Conservation (phyloP, 208 protist genomes). For the Acanthamoeba castellanii region DNA sequence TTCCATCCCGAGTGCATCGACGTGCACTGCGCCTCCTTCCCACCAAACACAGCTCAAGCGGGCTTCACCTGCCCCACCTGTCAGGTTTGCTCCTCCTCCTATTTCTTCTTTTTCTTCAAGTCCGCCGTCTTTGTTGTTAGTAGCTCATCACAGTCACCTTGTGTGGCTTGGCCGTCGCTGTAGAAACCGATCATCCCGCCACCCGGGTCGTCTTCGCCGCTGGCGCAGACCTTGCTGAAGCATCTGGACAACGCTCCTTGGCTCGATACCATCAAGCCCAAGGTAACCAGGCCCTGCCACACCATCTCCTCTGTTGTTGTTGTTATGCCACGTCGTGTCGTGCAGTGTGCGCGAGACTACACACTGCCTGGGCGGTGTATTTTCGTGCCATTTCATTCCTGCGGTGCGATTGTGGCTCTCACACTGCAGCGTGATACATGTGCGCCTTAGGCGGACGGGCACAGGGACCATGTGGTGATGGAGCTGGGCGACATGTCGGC, state of each 20-base stretch:
- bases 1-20: conserved; percentile 78
- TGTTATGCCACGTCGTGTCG: neutral
- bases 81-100: conserved; percentile 21
- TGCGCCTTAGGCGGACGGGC: neutral
- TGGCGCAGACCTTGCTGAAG: conserved; percentile 20
- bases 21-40: conserved; percentile 74
- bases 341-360: too few relatives aligned
- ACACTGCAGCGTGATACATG: too few relatives aligned
- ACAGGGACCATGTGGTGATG: conserved; percentile 5
- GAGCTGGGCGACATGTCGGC: conserved; percentile 28
- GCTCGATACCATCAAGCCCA: conserved; percentile 9
- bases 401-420: too few relatives aligned
- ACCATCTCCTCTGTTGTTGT: neutral
- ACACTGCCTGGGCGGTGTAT: neutral
- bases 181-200: conserved; percentile 66
- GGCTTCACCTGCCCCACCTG: conserved; percentile 74
- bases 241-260: conserved; percentile 34
- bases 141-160: neutral
- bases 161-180: neutral
- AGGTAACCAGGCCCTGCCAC: neutral
- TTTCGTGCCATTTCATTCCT: neutral
- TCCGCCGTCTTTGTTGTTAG: neutral
- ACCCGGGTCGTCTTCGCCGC: conserved; percentile 13
- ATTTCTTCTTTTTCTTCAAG: neutral
- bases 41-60: conserved; percentile 74